Percentiles rank a stretch among this genome's conserved stretches.
phyloP scores from a whole-genome alignment of 2,329 filamentous ascomycete genomes.

The Pestalotiopsis sp. region DNA sequence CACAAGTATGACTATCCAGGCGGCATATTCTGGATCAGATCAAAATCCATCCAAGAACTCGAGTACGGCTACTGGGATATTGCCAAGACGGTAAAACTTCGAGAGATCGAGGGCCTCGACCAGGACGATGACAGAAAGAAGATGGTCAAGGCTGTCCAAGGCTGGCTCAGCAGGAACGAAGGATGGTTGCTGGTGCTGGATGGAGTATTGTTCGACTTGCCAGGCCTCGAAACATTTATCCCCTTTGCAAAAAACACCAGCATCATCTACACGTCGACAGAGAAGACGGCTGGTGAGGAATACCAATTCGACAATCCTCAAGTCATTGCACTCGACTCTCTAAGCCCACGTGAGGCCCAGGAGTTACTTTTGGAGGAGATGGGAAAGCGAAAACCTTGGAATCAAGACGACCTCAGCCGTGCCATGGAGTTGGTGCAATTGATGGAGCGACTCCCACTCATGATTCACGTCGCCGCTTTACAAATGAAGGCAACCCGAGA shows the following conservation, averaged over 20 bases:
- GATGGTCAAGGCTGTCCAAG: slow-evolving; percentile 60
- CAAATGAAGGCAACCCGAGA: slow-evolving; percentile 64
- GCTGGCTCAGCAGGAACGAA: slow-evolving; percentile 64
- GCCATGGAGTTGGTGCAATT: slow-evolving; percentile 65
- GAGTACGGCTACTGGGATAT: slow-evolving; percentile 69
- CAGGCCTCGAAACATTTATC: slow-evolving; percentile 63
- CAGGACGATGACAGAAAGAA: slow-evolving; percentile 43
- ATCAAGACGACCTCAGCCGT: slow-evolving; percentile 55
- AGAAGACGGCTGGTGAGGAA: slow-evolving; percentile 57
- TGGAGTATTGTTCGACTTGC: slow-evolving; percentile 63
- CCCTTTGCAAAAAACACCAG: slow-evolving; percentile 65
- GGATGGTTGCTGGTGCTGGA: slow-evolving; percentile 72
- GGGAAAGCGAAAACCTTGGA: slow-evolving; percentile 58
- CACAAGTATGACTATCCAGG: slow-evolving; percentile 63
- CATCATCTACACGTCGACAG: slow-evolving; percentile 71
- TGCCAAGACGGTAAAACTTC: slow-evolving; percentile 57
- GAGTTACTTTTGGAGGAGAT: slow-evolving; percentile 65
- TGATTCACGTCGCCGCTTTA: slow-evolving; percentile 68
- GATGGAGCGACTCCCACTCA: slow-evolving; percentile 67
- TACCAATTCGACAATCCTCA: slow-evolving; percentile 62
- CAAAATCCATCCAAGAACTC: slow-evolving; percentile 60
- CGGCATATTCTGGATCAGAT: slow-evolving; percentile 72
- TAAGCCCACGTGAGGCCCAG: slow-evolving; percentile 61
- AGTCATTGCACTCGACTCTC: slow-evolving; percentile 56
- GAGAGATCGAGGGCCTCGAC: slow-evolving; percentile 43